Evolutionary conservation across 1,284 basidiomycete genomes (phyloP), one percentile per base, ranked within the genome.

Genomic region (Moesziomyces globuligerus): DNA sequence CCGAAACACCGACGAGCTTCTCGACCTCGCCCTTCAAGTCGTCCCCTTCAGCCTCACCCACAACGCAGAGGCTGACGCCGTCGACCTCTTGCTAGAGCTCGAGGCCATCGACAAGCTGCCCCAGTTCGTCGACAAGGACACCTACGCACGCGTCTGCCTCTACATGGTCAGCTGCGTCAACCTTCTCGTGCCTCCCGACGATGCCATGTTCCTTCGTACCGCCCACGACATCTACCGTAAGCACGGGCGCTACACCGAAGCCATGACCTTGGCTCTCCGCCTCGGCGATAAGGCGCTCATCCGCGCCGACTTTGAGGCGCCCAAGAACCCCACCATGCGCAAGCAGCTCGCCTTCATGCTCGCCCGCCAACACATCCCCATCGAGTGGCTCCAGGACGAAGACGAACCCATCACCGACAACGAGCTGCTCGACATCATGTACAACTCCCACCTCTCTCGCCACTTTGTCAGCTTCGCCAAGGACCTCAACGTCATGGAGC

Each of bases 1-100:
- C 1, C 69, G 75, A 15, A 49, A 60, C 40, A 70, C 72, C 17
- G 39, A 48, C 18, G 78, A 81, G 58, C 69, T 81, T n/a, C 57
- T 90, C 43, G 85, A 86, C 6, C 88, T 98, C 37, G 93, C 91
- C 0, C 86, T 92, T 54, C 88, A 93, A 77, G 92, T 97, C 74
- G 93, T 95, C 1, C 90, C 88, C 20, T 99, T 98, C 86, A 87
- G 97, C 68, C 86, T 98, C 32, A 87, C 88, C 26, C 96, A 98
- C 84, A 98, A 99, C 76, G 96, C 94, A 13, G 96, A 99, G 83
- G 94, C 94, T 26, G 96, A 99, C 82, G 96, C 96, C 0, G 95
- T 99, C 20, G 96, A 98, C 84, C 86, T 98, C 29, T 84, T 98
- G 58, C 90, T 97, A 79, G 96, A 98, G 82, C 85, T 98, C 70